Conservation (phyloP, 495 filamentous ascomycete genomes). For the Penicillium psychrofluorescens region DNA sequence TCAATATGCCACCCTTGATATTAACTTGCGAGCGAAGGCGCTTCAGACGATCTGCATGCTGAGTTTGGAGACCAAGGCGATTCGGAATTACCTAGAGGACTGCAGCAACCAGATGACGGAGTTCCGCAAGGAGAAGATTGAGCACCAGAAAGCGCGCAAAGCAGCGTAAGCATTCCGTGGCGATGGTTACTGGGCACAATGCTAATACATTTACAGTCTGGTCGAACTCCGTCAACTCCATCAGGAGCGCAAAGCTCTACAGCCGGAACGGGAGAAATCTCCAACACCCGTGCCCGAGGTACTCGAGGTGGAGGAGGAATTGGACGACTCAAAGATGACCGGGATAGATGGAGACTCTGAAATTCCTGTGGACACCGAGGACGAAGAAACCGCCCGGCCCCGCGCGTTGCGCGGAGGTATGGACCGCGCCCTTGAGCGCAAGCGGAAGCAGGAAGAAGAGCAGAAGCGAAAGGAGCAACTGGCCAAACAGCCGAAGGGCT, state of each 20-base stretch:
- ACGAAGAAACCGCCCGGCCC: constrained; percentile 51
- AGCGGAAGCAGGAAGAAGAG: constrained; percentile 77
- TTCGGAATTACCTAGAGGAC: constrained; percentile 82
- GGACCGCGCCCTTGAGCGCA: constrained; percentile 69
- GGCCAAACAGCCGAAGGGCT: constrained; percentile 72
- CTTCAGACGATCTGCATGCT: constrained; percentile 85
- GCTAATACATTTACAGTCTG: constrained; percentile 38
- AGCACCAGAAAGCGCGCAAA: constrained; percentile 78
- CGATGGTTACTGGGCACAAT: too few species aligned
- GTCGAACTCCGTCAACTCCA: constrained; percentile 79
- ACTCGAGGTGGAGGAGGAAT: constrained; percentile 45
- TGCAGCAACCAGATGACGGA: constrained; percentile 88
- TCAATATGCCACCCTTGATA: constrained; percentile 66
- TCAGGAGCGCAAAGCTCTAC: constrained; percentile 78
- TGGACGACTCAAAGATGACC: constrained; percentile 59
- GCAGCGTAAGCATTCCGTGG: constrained; percentile 55
- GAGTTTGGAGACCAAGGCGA: constrained; percentile 74
- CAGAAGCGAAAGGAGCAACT: constrained; percentile 71
- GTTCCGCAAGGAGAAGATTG: constrained; percentile 90
- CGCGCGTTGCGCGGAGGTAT: constrained; percentile 72
- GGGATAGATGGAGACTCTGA: constrained; percentile 54
- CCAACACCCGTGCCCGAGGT: constrained; percentile 58
- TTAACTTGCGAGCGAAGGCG: constrained; percentile 73
- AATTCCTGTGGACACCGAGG: constrained; percentile 50
- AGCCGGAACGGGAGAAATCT: constrained; percentile 59